Percentiles rank a stretch among this genome's conserved stretches.
These are phyloP conservation scores for Rhodamnia rubescens DNA, from an alignment of 345 rosid genomes.

Conservation along the genomic window DNA sequence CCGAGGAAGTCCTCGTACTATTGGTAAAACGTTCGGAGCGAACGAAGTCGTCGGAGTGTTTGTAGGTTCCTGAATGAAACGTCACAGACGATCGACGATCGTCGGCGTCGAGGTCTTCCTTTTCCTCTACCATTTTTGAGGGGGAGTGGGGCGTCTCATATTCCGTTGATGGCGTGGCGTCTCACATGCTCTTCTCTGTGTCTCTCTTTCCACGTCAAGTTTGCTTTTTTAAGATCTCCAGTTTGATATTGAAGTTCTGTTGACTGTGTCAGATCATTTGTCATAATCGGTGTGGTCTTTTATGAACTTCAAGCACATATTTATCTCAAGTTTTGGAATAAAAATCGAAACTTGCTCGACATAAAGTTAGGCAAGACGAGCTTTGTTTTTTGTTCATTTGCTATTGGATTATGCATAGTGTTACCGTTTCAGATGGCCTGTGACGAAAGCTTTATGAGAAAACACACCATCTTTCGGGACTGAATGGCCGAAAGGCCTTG, in stretches of 20 bases:
- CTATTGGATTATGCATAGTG: neutral
- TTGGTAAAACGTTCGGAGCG: neutral
- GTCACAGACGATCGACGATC: neutral
- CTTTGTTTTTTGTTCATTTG: neutral
- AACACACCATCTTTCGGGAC: constrained; percentile 48
- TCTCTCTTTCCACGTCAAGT: neutral
- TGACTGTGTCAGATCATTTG: neutral
- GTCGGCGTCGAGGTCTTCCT: neutral
- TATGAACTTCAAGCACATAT: neutral
- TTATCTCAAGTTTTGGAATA: neutral
- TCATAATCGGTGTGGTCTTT: neutral
- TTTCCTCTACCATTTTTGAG: neutral
- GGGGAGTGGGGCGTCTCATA: neutral
- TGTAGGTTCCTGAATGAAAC: neutral
- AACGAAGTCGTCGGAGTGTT: neutral
- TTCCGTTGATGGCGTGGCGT: neutral
- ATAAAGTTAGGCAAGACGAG: neutral
- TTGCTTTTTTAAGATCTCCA: neutral
- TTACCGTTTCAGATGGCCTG: constrained; percentile 4
- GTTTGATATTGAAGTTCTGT: neutral
- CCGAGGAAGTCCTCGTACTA: neutral
- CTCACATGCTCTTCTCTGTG: neutral
- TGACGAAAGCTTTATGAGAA: constrained; percentile 17
- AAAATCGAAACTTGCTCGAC: neutral
- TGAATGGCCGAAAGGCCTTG: constrained; percentile 37